Evolutionary conservation across 495 filamentous ascomycete species (phyloP).

Genomic region (Clohesyomyces aquaticus): DNA sequence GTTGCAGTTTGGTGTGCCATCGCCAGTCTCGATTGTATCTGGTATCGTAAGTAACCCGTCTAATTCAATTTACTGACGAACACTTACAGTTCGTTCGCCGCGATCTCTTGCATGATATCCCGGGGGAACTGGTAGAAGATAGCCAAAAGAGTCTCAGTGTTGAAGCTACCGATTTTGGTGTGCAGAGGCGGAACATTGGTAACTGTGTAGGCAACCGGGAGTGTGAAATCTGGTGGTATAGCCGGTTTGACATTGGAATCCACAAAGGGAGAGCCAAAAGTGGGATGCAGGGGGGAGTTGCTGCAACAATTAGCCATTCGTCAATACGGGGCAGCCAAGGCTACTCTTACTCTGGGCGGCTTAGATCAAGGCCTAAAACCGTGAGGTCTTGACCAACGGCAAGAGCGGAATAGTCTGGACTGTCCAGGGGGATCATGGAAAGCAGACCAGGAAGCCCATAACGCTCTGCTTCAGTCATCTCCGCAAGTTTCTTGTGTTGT

Average conservation of each 20-base stretch:
- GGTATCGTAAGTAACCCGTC: background rate
- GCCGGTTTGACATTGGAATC: conserved; percentile 64
- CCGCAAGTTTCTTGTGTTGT: conserved; percentile 64
- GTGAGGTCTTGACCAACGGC: conserved; percentile 79
- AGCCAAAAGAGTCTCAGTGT: conserved; percentile 88
- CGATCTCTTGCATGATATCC: conserved; percentile 82
- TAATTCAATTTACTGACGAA: background rate
- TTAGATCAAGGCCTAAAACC: conserved; percentile 76
- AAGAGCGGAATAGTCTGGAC: conserved; percentile 73
- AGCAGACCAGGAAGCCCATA: conserved; percentile 81
- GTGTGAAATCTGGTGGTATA: conserved; percentile 69
- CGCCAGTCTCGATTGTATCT: conserved; percentile 74
- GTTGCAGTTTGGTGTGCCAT: conserved; percentile 84
- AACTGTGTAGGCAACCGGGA: conserved; percentile 86
- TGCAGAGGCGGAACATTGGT: conserved; percentile 82
- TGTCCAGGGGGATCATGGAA: conserved; percentile 76
- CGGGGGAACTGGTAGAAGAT: conserved; percentile 91
- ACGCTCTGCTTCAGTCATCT: conserved; percentile 79
- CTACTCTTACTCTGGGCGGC: conserved; percentile 69
- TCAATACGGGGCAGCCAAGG: background rate
- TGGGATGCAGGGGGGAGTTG: conserved; percentile 64
- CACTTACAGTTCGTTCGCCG: conserved; percentile 71
- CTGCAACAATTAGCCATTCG: conserved; percentile 31
- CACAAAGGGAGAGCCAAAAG: conserved; percentile 72
- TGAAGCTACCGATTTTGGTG: conserved; percentile 77